Evolutionary conservation across 352 stramenopile species (phyloP).

Genomic region (Phytophthora hybrid): DNA sequence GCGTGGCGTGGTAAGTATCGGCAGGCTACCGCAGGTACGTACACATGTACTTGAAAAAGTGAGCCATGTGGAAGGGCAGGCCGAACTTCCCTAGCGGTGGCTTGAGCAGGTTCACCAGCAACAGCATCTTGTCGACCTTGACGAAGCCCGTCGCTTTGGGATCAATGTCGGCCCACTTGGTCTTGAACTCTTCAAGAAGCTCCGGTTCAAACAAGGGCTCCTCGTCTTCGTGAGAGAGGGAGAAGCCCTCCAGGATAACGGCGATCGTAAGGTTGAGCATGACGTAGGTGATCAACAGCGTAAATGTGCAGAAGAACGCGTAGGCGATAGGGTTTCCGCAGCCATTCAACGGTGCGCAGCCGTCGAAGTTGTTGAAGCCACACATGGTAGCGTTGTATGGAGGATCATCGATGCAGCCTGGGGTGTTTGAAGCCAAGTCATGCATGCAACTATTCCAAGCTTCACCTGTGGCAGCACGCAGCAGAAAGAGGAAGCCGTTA

Average conservation of each 20-base stretch:
- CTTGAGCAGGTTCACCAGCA: constrained; percentile 80
- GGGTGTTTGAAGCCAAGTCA: constrained; percentile 56
- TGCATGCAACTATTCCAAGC: constrained; percentile 96
- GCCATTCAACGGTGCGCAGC: constrained; percentile 75
- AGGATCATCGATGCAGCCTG: constrained; percentile 69
- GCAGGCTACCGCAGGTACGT: constrained; percentile 23
- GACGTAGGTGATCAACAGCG: constrained; percentile 93
- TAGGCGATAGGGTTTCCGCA: constrained; percentile 77
- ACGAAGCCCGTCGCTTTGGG: constrained; percentile 88
- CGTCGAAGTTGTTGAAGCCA: constrained; percentile 74
- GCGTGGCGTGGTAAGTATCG: neutral
- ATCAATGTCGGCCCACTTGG: constrained; percentile 91
- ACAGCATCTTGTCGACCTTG: constrained; percentile 69
- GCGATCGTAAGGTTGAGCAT: constrained; percentile 96
- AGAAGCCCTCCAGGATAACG: constrained; percentile 94
- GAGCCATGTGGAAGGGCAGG: constrained; percentile 48
- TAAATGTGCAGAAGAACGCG: constrained; percentile 88
- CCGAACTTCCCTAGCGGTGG: constrained; percentile 76
- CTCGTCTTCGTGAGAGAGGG: constrained; percentile 83
- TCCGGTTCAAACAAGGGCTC: constrained; percentile 89
- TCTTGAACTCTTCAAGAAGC: constrained; percentile 90
- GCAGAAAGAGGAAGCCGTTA: constrained; percentile 90
- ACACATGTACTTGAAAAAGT: constrained; percentile 71
- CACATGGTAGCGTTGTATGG: constrained; percentile 70
- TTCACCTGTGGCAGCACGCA: constrained; percentile 93